Evolutionary conservation across 805 yeast species (phyloP).

Genomic region (Zygotorulaspora sp.): DNA sequence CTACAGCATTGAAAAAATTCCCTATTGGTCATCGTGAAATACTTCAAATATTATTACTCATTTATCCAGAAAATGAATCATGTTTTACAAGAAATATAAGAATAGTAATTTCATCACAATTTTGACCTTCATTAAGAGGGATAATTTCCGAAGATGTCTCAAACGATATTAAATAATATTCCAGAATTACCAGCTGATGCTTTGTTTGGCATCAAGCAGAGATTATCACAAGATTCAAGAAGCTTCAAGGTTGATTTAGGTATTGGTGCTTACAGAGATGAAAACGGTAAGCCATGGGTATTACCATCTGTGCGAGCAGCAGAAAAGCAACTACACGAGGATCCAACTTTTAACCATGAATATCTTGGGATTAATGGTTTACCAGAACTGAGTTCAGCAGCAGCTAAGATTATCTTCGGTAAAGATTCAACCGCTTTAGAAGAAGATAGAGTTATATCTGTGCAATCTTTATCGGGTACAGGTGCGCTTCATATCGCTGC

Average conservation of each 20-base stretch:
- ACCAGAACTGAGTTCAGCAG: slow-evolving; percentile 59
- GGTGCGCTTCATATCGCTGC: slow-evolving; percentile 93
- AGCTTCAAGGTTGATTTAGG: slow-evolving; percentile 76
- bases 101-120: too few relatives aligned
- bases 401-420: slow-evolving; percentile 72
- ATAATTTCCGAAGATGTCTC: slow-evolving; percentile 21
- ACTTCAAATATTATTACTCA: too few relatives aligned
- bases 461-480: slow-evolving; percentile 92
- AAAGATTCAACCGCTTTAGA: slow-evolving; percentile 49
- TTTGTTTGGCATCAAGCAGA: slow-evolving; percentile 72
- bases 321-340: slow-evolving; percentile 56
- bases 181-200: slow-evolving; percentile 80
- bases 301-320: slow-evolving; percentile 71
- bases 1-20: too few relatives aligned
- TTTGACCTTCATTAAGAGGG: too few relatives aligned
- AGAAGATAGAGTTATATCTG: slow-evolving; percentile 66
- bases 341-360: slow-evolving; percentile 73
- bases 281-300: slow-evolving; percentile 82
- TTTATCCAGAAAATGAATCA: too few relatives aligned
- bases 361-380: slow-evolving; percentile 80
- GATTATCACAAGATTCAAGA: slow-evolving; percentile 56
- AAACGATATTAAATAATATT: slow-evolving; percentile 41
- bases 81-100: too few relatives aligned
- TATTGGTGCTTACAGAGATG: slow-evolving; percentile 93
- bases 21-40: too few relatives aligned